These are phyloP conservation scores for Zostera marina DNA, from an alignment of 116 monocot genomes.

Conservation along the genomic window DNA sequence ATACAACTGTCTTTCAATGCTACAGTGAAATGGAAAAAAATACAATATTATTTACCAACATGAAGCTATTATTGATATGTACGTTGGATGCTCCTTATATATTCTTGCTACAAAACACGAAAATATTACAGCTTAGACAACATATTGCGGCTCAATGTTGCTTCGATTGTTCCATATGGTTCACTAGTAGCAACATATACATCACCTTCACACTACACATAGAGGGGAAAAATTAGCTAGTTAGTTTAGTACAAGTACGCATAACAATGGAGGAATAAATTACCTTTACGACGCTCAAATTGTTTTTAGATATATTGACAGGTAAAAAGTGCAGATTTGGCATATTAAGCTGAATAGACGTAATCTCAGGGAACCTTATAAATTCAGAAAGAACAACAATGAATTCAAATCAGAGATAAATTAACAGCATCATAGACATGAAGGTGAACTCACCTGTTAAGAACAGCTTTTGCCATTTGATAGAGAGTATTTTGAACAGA, in stretches of 20 bases:
- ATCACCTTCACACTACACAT: slow-evolving; percentile 61
- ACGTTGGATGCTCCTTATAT: no score
- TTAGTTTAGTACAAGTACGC: neutral
- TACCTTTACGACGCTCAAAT: slow-evolving; percentile 58
- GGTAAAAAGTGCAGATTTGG: slow-evolving; percentile 91
- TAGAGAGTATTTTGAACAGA: slow-evolving; percentile 89
- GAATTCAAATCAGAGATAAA: neutral
- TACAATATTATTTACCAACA: no score
- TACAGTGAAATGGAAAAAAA: no score
- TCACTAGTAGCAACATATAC: slow-evolving; percentile 68
- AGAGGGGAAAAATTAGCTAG: neutral
- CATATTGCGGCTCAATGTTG: slow-evolving; percentile 45
- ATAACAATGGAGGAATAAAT: neutral
- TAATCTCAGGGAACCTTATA: slow-evolving; percentile 49
- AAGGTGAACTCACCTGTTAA: slow-evolving; percentile 34
- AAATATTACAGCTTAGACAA: slow-evolving; percentile 36
- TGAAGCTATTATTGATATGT: no score
- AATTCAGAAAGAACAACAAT: slow-evolving; percentile 1
- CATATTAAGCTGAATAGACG: slow-evolving; percentile 59
- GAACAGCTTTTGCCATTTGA: slow-evolving; percentile 67
- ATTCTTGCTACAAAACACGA: no score
- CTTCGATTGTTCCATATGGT: slow-evolving; percentile 89
- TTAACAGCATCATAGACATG: neutral
- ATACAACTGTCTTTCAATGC: no score
- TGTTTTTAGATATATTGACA: slow-evolving; percentile 61